Percentiles rank a stretch among this genome's conserved stretches.
phyloP scores from a whole-genome alignment of 2,329 filamentous ascomycete species.

The Arachnopeziza araneosa region DNA sequence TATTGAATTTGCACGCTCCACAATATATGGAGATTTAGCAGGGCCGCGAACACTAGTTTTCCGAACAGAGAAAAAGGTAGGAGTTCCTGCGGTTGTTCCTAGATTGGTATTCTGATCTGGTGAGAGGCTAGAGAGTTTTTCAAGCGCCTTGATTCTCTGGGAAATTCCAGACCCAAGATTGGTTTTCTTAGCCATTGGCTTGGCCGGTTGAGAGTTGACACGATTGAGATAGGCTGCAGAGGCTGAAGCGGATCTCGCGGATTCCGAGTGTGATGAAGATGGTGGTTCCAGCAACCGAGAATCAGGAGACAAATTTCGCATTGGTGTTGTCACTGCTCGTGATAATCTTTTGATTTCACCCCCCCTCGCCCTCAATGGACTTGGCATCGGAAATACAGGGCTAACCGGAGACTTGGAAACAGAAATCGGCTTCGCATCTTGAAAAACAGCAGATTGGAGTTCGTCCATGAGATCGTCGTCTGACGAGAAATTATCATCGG shows the following conservation, averaged over 20 bases:
- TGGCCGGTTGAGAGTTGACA: constrained; percentile 44
- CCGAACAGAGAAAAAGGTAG: constrained; percentile 55
- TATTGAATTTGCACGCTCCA: constrained; percentile 33
- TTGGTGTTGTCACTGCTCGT: constrained; percentile 33
- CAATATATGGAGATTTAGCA: constrained; percentile 33
- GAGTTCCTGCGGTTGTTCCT: constrained; percentile 37
- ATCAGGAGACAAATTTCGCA: constrained; percentile 26
- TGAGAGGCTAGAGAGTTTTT: constrained; percentile 59
- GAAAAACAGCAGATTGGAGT: constrained; percentile 71
- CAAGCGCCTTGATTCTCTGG: constrained; percentile 87
- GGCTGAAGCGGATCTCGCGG: constrained; percentile 39
- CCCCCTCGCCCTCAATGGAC: constrained; percentile 7
- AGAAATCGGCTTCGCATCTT: constrained; percentile 75
- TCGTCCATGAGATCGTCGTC: constrained; percentile 84
- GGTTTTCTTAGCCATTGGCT: constrained; percentile 62
- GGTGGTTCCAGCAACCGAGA: constrained; percentile 37
- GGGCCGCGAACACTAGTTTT: constrained; percentile 34
- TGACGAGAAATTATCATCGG: constrained; percentile 50
- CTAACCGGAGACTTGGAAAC: constrained; percentile 80
- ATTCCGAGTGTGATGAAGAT: not conserved
- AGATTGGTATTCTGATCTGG: constrained; percentile 25
- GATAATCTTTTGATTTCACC: constrained; percentile 24
- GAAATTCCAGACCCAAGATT: constrained; percentile 89
- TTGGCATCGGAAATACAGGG: constrained; percentile 47
- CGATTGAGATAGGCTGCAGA: constrained; percentile 49